Evolutionary conservation across 208 protist genomes (phyloP).

Genomic region (Leishmania martiniquensis): DNA sequence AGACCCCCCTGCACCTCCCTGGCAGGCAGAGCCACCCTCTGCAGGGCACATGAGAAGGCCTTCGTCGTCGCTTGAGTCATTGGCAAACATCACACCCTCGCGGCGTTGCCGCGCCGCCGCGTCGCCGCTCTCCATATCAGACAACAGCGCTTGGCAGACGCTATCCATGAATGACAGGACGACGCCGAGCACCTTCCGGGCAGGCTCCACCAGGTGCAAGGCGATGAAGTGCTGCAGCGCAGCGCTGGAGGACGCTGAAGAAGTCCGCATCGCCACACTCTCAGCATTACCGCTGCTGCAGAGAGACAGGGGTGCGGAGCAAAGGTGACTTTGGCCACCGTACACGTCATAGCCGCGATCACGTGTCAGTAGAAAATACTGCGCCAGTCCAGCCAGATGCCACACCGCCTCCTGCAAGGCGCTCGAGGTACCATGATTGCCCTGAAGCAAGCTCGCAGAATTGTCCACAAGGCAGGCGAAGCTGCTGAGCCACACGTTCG

Average conservation of each 20-base stretch:
- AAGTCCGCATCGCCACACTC: not conserved
- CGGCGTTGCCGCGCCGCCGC: constrained; percentile 22
- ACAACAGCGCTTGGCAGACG: constrained; percentile 24
- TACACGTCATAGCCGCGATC: constrained; percentile 32
- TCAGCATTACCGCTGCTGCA: constrained; percentile 4
- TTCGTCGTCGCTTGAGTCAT: constrained; percentile 27
- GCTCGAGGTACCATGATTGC: constrained; percentile 39
- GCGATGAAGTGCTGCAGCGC: constrained; percentile 25
- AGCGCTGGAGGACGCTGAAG: constrained; percentile 1
- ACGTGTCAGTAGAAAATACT: constrained; percentile 40
- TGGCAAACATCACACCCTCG: constrained; percentile 27
- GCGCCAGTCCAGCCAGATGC: constrained; percentile 53
- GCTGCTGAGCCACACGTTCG: constrained; percentile 43
- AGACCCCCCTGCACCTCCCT: constrained; percentile 15
- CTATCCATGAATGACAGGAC: constrained; percentile 36
- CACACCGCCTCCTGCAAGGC: constrained; percentile 48
- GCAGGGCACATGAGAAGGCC: constrained; percentile 1
- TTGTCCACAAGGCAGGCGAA: constrained; percentile 50
- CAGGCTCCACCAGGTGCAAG: constrained; percentile 29
- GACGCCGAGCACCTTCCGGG: constrained; percentile 24
- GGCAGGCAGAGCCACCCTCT: constrained; percentile 15
- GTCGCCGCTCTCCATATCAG: constrained; percentile 29
- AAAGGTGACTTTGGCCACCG: constrained; percentile 21
- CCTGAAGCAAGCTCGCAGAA: constrained; percentile 44
- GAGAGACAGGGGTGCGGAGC: not conserved